These are phyloP conservation scores for Acephala macrosclerotiorum DNA, from an alignment of 2,329 filamentous ascomycete genomes.

Conservation along the genomic window DNA sequence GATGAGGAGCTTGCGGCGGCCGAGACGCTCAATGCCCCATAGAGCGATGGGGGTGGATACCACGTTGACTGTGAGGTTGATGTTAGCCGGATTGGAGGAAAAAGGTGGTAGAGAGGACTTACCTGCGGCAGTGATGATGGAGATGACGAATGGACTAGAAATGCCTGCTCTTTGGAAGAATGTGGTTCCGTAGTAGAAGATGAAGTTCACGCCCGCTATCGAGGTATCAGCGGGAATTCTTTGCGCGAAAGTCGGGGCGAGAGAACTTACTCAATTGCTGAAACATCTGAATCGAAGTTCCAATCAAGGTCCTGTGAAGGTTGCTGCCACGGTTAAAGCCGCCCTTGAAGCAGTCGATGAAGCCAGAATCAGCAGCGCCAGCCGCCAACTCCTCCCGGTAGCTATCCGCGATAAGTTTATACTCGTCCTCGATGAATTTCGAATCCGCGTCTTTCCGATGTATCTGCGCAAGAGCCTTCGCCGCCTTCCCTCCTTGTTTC, in stretches of 20 bases:
- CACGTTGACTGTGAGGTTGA: conserved; percentile 69
- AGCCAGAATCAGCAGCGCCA: conserved; percentile 68
- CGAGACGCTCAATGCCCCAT: conserved; percentile 82
- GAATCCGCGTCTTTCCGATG: conserved; percentile 77
- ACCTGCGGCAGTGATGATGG: conserved; percentile 77
- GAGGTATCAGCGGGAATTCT: conserved; percentile 4
- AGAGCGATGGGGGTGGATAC: conserved; percentile 80
- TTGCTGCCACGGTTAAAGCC: conserved; percentile 71
- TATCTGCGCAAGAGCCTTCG: conserved; percentile 67
- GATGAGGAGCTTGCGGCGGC: conserved; percentile 81
- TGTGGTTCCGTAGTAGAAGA: conserved; percentile 91
- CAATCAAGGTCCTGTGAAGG: conserved; percentile 73
- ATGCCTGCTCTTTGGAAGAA: conserved; percentile 80
- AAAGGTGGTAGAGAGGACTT: neutral
- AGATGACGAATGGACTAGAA: conserved; percentile 80
- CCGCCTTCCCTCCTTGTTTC: conserved; percentile 70
- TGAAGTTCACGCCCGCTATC: conserved; percentile 85
- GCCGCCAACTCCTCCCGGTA: conserved; percentile 56
- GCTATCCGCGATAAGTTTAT: conserved; percentile 86
- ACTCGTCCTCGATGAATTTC: conserved; percentile 77
- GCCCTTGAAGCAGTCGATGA: conserved; percentile 72
- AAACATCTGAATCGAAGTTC: conserved; percentile 81
- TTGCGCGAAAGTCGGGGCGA: neutral
- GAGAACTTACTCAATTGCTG: conserved; percentile 62
- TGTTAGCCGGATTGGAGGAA: neutral